phyloP scores from a whole-genome alignment of 2,329 filamentous ascomycete species.

The Diaporthe vexans region DNA sequence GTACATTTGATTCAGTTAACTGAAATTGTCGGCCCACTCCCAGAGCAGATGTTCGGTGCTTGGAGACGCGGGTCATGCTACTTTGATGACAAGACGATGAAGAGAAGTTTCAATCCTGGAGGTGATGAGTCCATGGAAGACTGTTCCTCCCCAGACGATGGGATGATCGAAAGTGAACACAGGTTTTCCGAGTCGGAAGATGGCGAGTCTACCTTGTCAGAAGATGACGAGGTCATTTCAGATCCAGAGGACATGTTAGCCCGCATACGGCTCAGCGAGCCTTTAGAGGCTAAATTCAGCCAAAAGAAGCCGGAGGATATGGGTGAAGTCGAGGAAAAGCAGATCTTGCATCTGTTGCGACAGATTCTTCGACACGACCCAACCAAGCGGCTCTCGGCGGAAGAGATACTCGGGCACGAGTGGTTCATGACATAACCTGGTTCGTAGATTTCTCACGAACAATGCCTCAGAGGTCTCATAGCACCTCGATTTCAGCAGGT shows the following conservation, averaged over 20 bases:
- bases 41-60: conserved; percentile 37
- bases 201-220: neutral
- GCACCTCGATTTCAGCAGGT: no score
- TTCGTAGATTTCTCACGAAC: neutral
- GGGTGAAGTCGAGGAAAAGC: conserved; percentile 24
- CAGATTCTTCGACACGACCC: conserved; percentile 32
- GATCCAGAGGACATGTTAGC: neutral
- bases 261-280: neutral
- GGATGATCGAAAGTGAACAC: no score
- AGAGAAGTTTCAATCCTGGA: neutral
- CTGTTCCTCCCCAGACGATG: conserved; percentile 1
- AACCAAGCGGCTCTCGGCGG: conserved; percentile 17
- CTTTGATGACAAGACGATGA: conserved; percentile 21
- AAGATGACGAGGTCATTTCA: neutral
- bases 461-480: neutral
- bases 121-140: conserved; percentile 7
- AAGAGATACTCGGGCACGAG: conserved; percentile 25
- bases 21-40: conserved; percentile 42
- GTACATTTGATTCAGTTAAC: conserved; percentile 42
- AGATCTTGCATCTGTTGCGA: conserved; percentile 30
- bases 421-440: conserved; percentile 24
- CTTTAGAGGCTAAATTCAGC: conserved; percentile 31
- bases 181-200: neutral
- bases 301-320: conserved; percentile 31
- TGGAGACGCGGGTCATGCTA: conserved; percentile 40